Percentiles rank a stretch among this genome's conserved stretches.
Conservation (phyloP, 1,139 yeast species). For the Sugiyamaella pinicola region DNA sequence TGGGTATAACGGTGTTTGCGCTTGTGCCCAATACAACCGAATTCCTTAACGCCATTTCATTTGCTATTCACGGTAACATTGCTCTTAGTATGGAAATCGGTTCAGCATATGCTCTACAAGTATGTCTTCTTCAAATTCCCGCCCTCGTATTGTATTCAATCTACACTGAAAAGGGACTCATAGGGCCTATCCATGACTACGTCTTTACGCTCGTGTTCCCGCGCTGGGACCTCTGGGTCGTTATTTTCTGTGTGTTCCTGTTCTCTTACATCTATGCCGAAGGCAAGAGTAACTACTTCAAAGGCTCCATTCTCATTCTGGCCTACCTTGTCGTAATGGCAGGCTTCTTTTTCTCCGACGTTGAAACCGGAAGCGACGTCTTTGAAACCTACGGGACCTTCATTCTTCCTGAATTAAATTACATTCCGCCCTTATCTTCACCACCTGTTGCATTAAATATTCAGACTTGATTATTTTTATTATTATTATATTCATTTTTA, state of each 20-base stretch:
- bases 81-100: constrained; percentile 95
- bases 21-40: constrained; percentile 97
- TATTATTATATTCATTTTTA: background rate
- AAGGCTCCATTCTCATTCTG: constrained; percentile 85
- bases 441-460: constrained; percentile 12
- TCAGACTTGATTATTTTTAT: constrained; percentile 5
- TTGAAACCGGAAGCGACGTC: constrained; percentile 41
- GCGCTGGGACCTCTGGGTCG: constrained; percentile 90
- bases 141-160: constrained; percentile 81
- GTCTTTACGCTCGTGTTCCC: constrained; percentile 89
- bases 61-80: constrained; percentile 94
- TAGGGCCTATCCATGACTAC: constrained; percentile 43
- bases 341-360: constrained; percentile 67
- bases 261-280: constrained; percentile 95
- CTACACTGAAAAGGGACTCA: constrained; percentile 41
- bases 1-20: constrained; percentile 93
- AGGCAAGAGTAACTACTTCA: constrained; percentile 94
- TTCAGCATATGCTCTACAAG: constrained; percentile 95
- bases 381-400: constrained; percentile 14
- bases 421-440: background rate
- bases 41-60: constrained; percentile 93
- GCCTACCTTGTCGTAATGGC: constrained; percentile 73
- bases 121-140: constrained; percentile 92
- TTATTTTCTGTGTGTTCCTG: constrained; percentile 80
- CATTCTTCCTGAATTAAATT: constrained; percentile 15